These are phyloP conservation scores for Chaetomium tenue DNA, from an alignment of 495 filamentous ascomycete species.

Conservation along the genomic window DNA sequence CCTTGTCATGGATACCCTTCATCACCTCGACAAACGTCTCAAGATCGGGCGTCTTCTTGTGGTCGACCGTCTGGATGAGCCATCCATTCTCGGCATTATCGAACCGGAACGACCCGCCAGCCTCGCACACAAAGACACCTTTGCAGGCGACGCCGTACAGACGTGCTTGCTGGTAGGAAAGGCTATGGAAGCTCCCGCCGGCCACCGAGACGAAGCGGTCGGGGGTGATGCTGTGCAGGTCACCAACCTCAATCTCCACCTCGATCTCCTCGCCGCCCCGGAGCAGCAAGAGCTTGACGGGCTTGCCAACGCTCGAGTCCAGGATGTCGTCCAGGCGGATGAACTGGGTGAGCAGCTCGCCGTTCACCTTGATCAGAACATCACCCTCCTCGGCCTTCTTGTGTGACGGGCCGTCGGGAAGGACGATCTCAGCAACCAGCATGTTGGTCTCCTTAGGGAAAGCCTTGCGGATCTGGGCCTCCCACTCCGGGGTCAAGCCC, in stretches of 20 bases:
- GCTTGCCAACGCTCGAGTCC: constrained; percentile 77
- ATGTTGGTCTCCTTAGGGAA: constrained; percentile 95
- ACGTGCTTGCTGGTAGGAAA: constrained; percentile 94
- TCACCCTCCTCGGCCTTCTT: constrained; percentile 88
- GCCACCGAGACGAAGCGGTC: constrained; percentile 93
- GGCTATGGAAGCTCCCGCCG: constrained; percentile 88
- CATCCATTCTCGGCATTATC: constrained; percentile 88
- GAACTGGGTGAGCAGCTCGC: constrained; percentile 90
- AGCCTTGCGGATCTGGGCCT: constrained; percentile 71
- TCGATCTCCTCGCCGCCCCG: constrained; percentile 85
- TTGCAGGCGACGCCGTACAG: constrained; percentile 88
- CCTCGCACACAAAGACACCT: constrained; percentile 93
- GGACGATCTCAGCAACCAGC: constrained; percentile 91
- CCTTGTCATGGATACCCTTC: constrained; percentile 82
- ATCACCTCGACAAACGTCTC: constrained; percentile 89
- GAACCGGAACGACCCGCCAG: constrained; percentile 90
- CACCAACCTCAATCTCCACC: constrained; percentile 80
- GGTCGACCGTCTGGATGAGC: constrained; percentile 85
- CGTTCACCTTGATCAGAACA: constrained; percentile 93
- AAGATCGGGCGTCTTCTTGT: constrained; percentile 82
- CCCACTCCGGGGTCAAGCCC: constrained; percentile 81
- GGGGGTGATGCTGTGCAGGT: constrained; percentile 91
- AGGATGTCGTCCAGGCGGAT: constrained; percentile 89
- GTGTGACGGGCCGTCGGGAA: constrained; percentile 86
- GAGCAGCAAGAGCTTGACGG: constrained; percentile 74